Percentiles rank a stretch among this genome's conserved stretches.
These are phyloP conservation scores for Neonectria ditissima DNA, from an alignment of 2,329 filamentous ascomycete genomes.

Conservation along the genomic window DNA sequence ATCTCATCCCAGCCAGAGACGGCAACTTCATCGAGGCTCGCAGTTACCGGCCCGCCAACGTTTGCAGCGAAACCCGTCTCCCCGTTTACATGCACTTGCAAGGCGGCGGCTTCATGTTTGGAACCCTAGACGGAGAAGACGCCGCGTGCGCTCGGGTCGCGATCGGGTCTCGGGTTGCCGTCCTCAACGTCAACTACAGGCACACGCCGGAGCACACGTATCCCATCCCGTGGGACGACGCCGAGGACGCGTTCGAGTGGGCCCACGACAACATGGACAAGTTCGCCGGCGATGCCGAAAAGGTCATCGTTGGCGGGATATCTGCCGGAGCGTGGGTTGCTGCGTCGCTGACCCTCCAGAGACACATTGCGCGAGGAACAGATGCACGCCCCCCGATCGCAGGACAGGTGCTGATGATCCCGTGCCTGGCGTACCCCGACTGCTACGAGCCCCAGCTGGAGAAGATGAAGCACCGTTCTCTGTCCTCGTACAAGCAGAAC, in stretches of 20 bases:
- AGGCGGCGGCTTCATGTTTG: slow-evolving; percentile 69
- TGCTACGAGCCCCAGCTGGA: slow-evolving; percentile 46
- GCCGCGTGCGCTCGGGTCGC: slow-evolving; percentile 62
- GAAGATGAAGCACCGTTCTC: slow-evolving; percentile 50
- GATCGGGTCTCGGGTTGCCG: slow-evolving; percentile 54
- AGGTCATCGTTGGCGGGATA: slow-evolving; percentile 60
- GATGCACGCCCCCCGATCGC: slow-evolving; percentile 49
- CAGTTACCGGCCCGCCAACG: slow-evolving; percentile 34
- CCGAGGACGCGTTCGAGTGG: slow-evolving; percentile 67
- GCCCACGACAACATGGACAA: slow-evolving; percentile 50
- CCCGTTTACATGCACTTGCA: slow-evolving; percentile 66
- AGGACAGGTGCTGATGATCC: slow-evolving; percentile 65
- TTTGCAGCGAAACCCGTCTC: slow-evolving; percentile 49
- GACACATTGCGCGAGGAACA: slow-evolving; percentile 46
- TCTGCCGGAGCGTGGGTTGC: slow-evolving; percentile 61
- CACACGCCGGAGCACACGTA: slow-evolving; percentile 67
- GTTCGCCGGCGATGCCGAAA: slow-evolving; percentile 12
- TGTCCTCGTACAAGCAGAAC: slow-evolving; percentile 60
- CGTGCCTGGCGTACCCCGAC: slow-evolving; percentile 50
- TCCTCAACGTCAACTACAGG: slow-evolving; percentile 69
- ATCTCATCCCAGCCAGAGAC: slow-evolving; percentile 37
- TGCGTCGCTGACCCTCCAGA: slow-evolving; percentile 54
- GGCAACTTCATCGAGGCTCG: slow-evolving; percentile 33
- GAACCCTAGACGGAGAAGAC: slow-evolving; percentile 65
- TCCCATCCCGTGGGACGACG: slow-evolving; percentile 65